Conservation (phyloP, 371 early-diverging fungal genomes). For the Mucor sp. region DNA sequence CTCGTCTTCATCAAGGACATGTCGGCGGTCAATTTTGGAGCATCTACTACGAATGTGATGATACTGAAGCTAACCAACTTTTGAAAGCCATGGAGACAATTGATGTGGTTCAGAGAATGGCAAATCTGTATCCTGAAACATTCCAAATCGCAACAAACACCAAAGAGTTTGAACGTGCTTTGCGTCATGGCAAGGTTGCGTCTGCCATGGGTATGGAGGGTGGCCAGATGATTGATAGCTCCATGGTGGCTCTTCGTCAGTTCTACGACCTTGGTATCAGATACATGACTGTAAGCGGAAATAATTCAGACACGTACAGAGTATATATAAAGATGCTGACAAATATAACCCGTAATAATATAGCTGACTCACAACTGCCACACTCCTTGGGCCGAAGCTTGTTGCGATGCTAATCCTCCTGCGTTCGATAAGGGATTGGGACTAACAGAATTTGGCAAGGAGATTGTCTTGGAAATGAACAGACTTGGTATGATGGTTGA, state of each 20-base stretch:
- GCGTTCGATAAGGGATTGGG: constrained; percentile 53
- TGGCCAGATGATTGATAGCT: constrained; percentile 67
- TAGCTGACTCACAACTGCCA: constrained; percentile 69
- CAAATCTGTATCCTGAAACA: constrained; percentile 49
- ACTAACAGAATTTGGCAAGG: constrained; percentile 58
- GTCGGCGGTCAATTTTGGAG: constrained; percentile 70
- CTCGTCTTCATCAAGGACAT: constrained; percentile 46
- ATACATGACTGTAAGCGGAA: constrained; percentile 62
- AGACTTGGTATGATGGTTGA: constrained; percentile 74
- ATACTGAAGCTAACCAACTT: constrained; percentile 35
- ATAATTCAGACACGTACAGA: neutral
- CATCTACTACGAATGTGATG: constrained; percentile 52
- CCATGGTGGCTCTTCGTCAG: constrained; percentile 55
- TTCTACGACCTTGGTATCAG: constrained; percentile 63
- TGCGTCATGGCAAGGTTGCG: constrained; percentile 50
- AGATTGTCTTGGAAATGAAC: constrained; percentile 68
- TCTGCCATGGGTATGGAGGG: constrained; percentile 72
- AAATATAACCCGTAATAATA: neutral
- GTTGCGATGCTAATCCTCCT: constrained; percentile 48
- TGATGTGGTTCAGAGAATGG: constrained; percentile 61
- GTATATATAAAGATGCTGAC: neutral
- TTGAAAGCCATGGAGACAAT: constrained; percentile 57
- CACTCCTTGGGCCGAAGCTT: constrained; percentile 71
- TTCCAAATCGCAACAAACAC: constrained; percentile 52
- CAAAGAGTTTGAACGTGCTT: constrained; percentile 48